Percentiles rank a stretch among this genome's conserved stretches.
Evolutionary conservation across 2,329 filamentous ascomycete genomes (phyloP).

Genomic region (Chrysoporthe deuterocubensis): DNA sequence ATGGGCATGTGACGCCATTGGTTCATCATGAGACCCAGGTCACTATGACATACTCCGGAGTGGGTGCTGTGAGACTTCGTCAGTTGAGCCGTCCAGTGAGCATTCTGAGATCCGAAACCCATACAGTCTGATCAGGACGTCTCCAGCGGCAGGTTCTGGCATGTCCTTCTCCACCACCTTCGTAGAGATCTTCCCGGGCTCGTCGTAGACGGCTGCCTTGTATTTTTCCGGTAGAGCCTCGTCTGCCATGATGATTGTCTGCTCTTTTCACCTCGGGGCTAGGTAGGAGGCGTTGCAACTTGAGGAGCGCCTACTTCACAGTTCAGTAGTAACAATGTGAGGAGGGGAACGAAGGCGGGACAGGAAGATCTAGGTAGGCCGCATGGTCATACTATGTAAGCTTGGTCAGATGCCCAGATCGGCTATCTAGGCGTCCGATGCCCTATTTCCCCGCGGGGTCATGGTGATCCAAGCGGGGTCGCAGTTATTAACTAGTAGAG

Average conservation of each 20-base stretch:
- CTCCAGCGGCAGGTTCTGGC: conserved; percentile 24
- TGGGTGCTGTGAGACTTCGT: conserved; percentile 26
- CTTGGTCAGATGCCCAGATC: background rate
- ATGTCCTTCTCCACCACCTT: conserved; percentile 27
- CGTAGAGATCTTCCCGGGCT: conserved; percentile 25
- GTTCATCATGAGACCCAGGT: conserved; percentile 30
- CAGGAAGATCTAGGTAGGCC: background rate
- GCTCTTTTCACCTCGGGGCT: background rate
- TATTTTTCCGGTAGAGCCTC: conserved; percentile 21
- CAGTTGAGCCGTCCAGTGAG: background rate
- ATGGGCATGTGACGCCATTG: conserved; percentile 26
- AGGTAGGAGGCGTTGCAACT: too few species aligned
- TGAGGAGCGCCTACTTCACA: too few species aligned
- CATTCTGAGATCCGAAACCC: background rate
- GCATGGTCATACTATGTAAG: background rate
- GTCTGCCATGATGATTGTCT: conserved; percentile 15
- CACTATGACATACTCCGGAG: conserved; percentile 31
- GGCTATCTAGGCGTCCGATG: background rate
- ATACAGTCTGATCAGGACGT: conserved; percentile 28
- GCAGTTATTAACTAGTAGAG: background rate
- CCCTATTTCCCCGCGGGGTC: background rate
- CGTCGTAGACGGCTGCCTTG: conserved; percentile 23
- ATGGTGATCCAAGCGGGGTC: background rate
- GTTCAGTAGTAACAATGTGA: background rate
- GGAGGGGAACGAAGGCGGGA: background rate